phyloP scores from a whole-genome alignment of 441 rosid species.

The Cnidoscolus chayamansa region DNA sequence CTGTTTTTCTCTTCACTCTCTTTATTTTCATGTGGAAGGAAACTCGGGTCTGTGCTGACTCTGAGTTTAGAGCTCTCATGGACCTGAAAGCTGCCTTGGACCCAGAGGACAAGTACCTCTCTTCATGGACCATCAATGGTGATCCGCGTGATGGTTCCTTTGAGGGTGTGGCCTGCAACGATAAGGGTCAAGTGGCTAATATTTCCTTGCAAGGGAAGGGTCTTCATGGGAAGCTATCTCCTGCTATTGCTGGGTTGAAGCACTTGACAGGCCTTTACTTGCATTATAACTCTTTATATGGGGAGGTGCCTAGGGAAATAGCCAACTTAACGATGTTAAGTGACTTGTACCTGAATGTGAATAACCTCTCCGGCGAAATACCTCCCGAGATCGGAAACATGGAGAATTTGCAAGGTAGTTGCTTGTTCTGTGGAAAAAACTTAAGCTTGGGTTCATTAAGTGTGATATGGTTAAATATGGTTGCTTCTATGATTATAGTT shows the following conservation, averaged over 20 bases:
- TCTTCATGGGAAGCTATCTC: conserved; percentile 63
- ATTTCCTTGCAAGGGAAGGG: conserved; percentile 88
- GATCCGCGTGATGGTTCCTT: conserved; percentile 68
- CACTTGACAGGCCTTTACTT: conserved; percentile 78
- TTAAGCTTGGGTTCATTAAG: neutral
- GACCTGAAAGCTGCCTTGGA: conserved; percentile 73
- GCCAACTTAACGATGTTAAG: conserved; percentile 56
- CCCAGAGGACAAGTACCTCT: conserved; percentile 56
- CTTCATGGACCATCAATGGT: conserved; percentile 61
- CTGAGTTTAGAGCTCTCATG: conserved; percentile 52
- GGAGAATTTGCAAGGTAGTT: conserved; percentile 71
- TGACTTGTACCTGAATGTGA: conserved; percentile 84
- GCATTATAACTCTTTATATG: conserved; percentile 77
- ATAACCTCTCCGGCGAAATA: conserved; percentile 73
- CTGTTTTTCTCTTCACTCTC: conserved; percentile 29
- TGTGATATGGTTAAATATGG: neutral
- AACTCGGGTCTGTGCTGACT: conserved; percentile 29
- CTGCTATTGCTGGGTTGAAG: conserved; percentile 53
- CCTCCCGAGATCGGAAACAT: conserved; percentile 69
- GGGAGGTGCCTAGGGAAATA: conserved; percentile 67
- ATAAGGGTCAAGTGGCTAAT: conserved; percentile 66
- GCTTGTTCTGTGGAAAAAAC: no score
- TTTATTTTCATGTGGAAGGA: conserved; percentile 25
- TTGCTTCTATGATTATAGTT: neutral
- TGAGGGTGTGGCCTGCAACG: conserved; percentile 82